Base-by-base conservation (phyloP, 129 eudicot species). In the Lactuca sativa region DNA sequence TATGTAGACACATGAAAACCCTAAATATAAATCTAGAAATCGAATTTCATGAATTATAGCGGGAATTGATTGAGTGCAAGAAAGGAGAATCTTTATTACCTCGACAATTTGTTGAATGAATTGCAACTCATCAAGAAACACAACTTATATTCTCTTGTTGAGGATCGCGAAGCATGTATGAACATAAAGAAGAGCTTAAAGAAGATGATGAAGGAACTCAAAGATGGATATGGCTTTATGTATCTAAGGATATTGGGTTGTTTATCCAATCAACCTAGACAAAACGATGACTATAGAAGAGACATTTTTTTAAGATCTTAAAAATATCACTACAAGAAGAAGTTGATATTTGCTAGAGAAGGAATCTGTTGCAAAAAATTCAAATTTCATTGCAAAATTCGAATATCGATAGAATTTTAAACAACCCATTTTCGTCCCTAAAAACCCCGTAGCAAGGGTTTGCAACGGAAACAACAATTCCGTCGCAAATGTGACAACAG, bases 161-260 rank as follows among this genome's bases (percentile, higher is more conserved):
- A 62, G 13, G 3, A 62, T 4, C 6, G 8, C 6, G 32, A 34
- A 4, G 59, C 78, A 2, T 37, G 44, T 31, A 36, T 34, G 0
- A 32, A 53, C 16, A 80, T 83, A 40, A 64, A 25, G 58, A 64
- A 55, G 21, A 77, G 58, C 51, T 54, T 85, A 9, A 81, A 38
- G 66, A 78, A 63, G 72, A 67, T 85, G 34, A 75, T 17, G 56
- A 74, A 68, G 15, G 82, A 71, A 1, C 60, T 85, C 15, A 48
- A 21, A 15, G 76, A 41, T 4, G 74, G 64, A 34, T 38, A 72
- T 51, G 85, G 86, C 0, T 48, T 79, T 18, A 71, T 79, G 38
- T 62, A 32, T 36, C 85, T 82, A 7, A 73, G 85, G 34, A 69
- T 82, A 3, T 85, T 87, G 90, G 90, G 79, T 0, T 85, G 90